Evolutionary conservation across 495 filamentous ascomycete species (phyloP).

Genomic region (Aeminium ludgeri): DNA sequence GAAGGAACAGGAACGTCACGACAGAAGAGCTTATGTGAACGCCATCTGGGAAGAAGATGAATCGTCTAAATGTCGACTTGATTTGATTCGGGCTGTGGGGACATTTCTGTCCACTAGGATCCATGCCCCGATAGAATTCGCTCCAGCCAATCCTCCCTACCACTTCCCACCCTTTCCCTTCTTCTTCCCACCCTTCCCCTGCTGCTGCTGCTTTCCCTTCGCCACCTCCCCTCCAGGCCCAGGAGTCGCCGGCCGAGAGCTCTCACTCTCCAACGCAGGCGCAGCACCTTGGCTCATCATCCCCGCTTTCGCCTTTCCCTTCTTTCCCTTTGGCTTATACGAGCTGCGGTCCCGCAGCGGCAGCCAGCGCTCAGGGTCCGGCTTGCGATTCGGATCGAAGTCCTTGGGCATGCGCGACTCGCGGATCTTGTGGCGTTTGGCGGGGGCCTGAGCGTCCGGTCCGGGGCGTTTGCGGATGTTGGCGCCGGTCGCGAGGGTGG

Average conservation of each 20-base stretch:
- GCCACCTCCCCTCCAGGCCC: slow-evolving; percentile 14
- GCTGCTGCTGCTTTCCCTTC: slow-evolving; percentile 13
- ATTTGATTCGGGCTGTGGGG: no score
- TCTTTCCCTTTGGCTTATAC: slow-evolving; percentile 82
- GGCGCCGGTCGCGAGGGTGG: slow-evolving; percentile 25
- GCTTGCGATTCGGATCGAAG: slow-evolving; percentile 52
- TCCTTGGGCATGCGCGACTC: slow-evolving; percentile 61
- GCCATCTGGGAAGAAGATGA: no score
- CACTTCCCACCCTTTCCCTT: slow-evolving; percentile 48
- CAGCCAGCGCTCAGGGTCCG: slow-evolving; percentile 81
- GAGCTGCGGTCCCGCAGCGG: slow-evolving; percentile 74
- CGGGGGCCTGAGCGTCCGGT: slow-evolving; percentile 24
- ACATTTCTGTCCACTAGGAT: no score
- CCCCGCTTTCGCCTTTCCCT: slow-evolving; percentile 72
- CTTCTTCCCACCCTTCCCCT: slow-evolving; percentile 22
- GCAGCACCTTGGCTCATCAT: slow-evolving; percentile 74
- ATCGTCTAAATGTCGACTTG: no score
- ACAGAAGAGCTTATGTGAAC: no score
- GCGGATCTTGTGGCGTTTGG: slow-evolving; percentile 45
- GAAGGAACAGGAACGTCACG: no score
- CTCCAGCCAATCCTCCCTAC: neutral
- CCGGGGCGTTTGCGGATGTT: slow-evolving; percentile 41
- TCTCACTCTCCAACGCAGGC: slow-evolving; percentile 33
- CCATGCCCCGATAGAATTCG: no score
- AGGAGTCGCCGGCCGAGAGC: slow-evolving; percentile 12